Base-by-base conservation (phyloP, 2,329 filamentous ascomycete species). In the Zalaria obscura region DNA sequence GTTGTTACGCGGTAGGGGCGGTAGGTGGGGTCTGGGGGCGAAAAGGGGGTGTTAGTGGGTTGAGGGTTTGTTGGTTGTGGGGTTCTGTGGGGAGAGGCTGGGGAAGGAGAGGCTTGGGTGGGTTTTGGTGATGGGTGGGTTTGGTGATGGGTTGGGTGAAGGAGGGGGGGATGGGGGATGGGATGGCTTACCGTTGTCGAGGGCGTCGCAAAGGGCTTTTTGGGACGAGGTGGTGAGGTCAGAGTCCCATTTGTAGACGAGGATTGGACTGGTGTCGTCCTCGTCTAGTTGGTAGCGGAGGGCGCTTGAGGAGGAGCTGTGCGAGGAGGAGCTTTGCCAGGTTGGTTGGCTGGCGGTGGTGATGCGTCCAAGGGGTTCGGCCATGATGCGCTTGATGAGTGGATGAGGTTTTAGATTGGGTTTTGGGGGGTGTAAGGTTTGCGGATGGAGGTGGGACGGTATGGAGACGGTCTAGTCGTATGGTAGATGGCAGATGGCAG, bases 241-340 rank as follows among this genome's bases (percentile, higher is more conserved):
- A 5, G 61, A 63, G 26, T 64, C 59, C 42, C 66, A 68, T 42
- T 58, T 58, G 52, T 68, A 69, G 34, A 68, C 60, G 25, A 70
- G 53, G 36, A 69, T 67, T 11, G 60, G 60, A 36, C 55, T 55
- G 28, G 47, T 57, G 53, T 67, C 59, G 36, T 61, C 53, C 39
- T 65, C 62, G 46, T 69, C 61, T 5, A 70, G 57, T 32, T 56
- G 55, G 45, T 68, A 68, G 32, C 54, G 48, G 40, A 53, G 51
- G 4, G 57, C 56, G 35, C 64, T 60, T 41, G 54, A 59, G 40
- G 61, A 64, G 27, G 58, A 49, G 40, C 49, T 55, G 40, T 57
- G 56, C 27, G 65, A 65, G n/a, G 65, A 67, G 37, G 56, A 55
- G 38, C 60, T 64, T 45, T 67, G 58, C 56, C 64, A 66, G 35